These are phyloP conservation scores for Sporothrix schenckii DNA, from an alignment of 2,329 filamentous ascomycete species.

Conservation along the genomic window DNA sequence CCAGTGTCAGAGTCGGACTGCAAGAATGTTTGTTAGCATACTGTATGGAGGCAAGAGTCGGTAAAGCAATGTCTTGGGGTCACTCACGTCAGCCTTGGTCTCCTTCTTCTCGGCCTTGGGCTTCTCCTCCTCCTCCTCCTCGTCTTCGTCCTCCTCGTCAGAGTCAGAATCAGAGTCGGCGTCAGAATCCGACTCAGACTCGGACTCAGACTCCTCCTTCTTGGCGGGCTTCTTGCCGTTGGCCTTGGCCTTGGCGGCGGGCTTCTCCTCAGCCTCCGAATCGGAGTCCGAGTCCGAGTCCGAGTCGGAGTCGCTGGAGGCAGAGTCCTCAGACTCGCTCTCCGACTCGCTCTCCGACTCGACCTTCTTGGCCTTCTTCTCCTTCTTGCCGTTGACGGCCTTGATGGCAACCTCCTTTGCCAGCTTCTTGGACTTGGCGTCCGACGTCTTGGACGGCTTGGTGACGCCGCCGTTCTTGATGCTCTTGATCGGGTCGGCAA, in stretches of 20 bases:
- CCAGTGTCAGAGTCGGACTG: slow-evolving; percentile 39
- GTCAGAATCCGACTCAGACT: slow-evolving; percentile 19
- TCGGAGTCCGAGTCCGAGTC: slow-evolving; percentile 40
- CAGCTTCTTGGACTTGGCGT: slow-evolving; percentile 67
- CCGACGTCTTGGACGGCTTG: slow-evolving; percentile 67
- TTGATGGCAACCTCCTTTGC: slow-evolving; percentile 63
- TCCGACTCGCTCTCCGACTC: slow-evolving; percentile 39
- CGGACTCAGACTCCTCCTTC: slow-evolving; percentile 33
- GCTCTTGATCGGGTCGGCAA: slow-evolving; percentile 51
- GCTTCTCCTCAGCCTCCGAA: slow-evolving; percentile 41
- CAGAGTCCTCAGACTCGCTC: slow-evolving; percentile 41
- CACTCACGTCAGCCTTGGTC: slow-evolving; percentile 40
- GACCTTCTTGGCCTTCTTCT: slow-evolving; percentile 51
- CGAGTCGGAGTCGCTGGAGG: slow-evolving; percentile 38
- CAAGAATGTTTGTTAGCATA: background rate
- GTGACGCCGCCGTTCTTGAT: slow-evolving; percentile 69
- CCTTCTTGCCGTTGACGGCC: slow-evolving; percentile 53
- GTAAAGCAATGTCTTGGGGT: background rate
- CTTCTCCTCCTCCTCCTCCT: slow-evolving; percentile 39
- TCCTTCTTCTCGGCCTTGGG: slow-evolving; percentile 46
- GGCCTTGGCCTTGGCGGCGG: slow-evolving; percentile 26
- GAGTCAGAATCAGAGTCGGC: slow-evolving; percentile 42
- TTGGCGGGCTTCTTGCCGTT: slow-evolving; percentile 37
- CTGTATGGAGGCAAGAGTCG: background rate
- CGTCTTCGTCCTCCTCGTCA: background rate